Conservation (phyloP, 129 eudicot genomes). For the Oenanthe sinensis region DNA sequence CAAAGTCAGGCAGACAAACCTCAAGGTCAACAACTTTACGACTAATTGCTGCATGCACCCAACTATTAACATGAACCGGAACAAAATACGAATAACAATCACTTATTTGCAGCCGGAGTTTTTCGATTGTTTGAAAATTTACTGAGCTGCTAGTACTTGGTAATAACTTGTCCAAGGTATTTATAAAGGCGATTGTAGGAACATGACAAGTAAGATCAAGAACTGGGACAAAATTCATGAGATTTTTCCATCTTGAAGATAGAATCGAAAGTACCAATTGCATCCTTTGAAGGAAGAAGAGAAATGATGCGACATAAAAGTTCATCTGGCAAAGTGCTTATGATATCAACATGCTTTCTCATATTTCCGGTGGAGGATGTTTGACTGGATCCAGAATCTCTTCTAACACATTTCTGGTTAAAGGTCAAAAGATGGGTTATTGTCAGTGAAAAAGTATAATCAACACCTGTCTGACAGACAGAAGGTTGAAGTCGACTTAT, state of each 20-base stretch:
- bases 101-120: background rate
- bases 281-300: background rate
- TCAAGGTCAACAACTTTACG: background rate
- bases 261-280: background rate
- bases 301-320: background rate
- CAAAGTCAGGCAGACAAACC: background rate
- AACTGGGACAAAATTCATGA: background rate
- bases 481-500: too few species aligned
- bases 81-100: background rate
- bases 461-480: too few species aligned
- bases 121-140: background rate
- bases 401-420: background rate
- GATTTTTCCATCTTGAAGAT: background rate
- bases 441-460: too few species aligned
- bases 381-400: background rate
- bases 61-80: background rate
- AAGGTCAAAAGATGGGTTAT: too few species aligned
- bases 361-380: background rate
- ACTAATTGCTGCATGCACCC: background rate
- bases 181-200: background rate
- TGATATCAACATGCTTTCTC: background rate
- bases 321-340: background rate
- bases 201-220: background rate
- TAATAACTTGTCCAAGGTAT: background rate
- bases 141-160: background rate